Evolutionary conservation across 2,329 filamentous ascomycete species (phyloP).

Genomic region (Colletotrichum truncatum): DNA sequence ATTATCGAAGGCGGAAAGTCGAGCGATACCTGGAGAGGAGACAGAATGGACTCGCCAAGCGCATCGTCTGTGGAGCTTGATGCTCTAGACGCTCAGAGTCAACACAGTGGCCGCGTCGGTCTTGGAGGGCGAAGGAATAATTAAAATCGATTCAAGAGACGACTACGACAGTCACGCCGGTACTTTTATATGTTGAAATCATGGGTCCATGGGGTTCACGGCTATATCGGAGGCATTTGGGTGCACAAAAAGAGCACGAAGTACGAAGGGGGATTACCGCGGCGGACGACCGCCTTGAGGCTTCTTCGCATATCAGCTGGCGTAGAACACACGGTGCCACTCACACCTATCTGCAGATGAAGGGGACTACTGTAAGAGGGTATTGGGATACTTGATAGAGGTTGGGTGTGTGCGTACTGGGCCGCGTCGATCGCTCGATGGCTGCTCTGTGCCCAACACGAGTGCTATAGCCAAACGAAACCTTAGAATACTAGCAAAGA

Average conservation of each 20-base stretch:
- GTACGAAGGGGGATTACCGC: neutral
- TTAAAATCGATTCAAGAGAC: neutral
- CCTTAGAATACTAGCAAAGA: too few species aligned
- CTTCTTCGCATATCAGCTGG: too few species aligned
- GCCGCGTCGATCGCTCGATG: too few species aligned
- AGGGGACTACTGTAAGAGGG: too few species aligned
- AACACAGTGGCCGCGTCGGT: constrained; percentile 32
- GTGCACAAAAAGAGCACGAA: neutral
- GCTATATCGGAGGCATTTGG: neutral
- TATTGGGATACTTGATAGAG: too few species aligned
- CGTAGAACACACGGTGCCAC: too few species aligned
- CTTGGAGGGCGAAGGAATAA: constrained; percentile 11
- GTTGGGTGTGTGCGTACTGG: too few species aligned
- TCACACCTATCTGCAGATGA: too few species aligned
- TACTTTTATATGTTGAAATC: neutral
- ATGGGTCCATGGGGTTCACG: neutral
- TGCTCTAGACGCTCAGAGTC: constrained; percentile 34
- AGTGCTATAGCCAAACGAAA: too few species aligned
- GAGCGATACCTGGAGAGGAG: constrained; percentile 15
- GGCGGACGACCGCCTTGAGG: too few species aligned
- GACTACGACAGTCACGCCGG: neutral
- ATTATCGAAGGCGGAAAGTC: constrained; percentile 43
- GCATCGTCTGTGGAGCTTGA: constrained; percentile 34
- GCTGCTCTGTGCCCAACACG: too few species aligned
- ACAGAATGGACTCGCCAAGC: constrained; percentile 37